phyloP scores from a whole-genome alignment of 805 yeast genomes.

The Candida glaebosa region DNA sequence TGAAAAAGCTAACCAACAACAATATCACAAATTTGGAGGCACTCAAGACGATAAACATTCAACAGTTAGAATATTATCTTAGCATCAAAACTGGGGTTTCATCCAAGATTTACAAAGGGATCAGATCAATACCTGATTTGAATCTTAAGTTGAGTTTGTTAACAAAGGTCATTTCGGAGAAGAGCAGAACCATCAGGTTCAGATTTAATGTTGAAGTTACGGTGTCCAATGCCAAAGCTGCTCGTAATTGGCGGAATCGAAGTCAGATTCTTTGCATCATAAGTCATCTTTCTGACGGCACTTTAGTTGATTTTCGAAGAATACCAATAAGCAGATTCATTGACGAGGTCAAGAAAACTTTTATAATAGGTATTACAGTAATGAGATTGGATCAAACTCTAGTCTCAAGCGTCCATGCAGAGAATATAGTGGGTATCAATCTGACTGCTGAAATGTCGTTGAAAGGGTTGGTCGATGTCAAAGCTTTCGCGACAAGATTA shows the following conservation, averaged over 20 bases:
- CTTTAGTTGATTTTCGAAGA: constrained; percentile 44
- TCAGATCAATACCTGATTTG: constrained; percentile 35
- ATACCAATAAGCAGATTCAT: constrained; percentile 23
- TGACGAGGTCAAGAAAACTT: constrained; percentile 16
- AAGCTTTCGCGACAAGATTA: not conserved
- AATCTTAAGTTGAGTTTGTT: not conserved
- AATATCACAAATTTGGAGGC: constrained; percentile 31
- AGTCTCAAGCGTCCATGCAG: constrained; percentile 29
- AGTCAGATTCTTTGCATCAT: constrained; percentile 27
- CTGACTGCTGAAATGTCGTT: not conserved
- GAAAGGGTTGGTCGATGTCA: not conserved
- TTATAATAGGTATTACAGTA: constrained; percentile 21
- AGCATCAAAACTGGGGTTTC: constrained; percentile 42
- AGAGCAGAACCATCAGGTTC: not conserved
- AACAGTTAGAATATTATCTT: constrained; percentile 38
- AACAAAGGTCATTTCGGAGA: not conserved
- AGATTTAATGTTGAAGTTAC: constrained; percentile 3
- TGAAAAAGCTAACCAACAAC: constrained; percentile 33
- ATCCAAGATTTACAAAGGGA: constrained; percentile 28
- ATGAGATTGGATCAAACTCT: constrained; percentile 16
- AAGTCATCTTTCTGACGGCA: constrained; percentile 26
- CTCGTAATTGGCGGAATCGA: constrained; percentile 29
- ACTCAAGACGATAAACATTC: constrained; percentile 21
- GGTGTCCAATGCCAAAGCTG: constrained; percentile 7
- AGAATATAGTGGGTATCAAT: constrained; percentile 34